Conservation (phyloP, 495 filamentous ascomycete genomes). For the Aspergillus diversus region DNA sequence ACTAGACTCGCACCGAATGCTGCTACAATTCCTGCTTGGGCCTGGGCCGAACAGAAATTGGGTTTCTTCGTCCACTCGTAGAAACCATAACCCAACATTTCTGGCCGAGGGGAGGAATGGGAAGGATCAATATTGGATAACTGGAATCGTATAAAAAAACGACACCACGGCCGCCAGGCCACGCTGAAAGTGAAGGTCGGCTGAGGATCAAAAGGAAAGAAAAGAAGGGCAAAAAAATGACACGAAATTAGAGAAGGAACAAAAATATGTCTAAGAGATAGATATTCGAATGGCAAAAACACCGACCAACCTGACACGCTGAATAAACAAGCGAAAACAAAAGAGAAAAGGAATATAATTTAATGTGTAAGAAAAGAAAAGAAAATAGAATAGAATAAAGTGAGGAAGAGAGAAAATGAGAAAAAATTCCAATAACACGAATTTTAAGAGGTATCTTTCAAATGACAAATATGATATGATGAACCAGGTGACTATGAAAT, state of each 20-base stretch:
- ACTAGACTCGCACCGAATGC: slow-evolving; percentile 6
- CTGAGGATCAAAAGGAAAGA: not conserved
- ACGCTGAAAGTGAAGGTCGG: not conserved
- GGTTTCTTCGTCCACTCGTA: not conserved
- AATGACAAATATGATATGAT: slow-evolving; percentile 19
- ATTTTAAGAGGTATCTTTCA: slow-evolving; percentile 20
- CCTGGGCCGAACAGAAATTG: no score
- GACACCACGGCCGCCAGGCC: not conserved
- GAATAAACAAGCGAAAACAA: slow-evolving; percentile 35
- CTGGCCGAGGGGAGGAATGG: not conserved
- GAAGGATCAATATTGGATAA: not conserved
- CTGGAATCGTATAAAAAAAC: not conserved
- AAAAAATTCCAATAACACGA: slow-evolving; percentile 7
- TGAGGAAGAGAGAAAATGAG: slow-evolving; percentile 2
- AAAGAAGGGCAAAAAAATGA: not conserved
- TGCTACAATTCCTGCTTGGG: slow-evolving; percentile 1
- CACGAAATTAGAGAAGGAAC: slow-evolving; percentile 19
- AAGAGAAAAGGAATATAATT: slow-evolving; percentile 5
- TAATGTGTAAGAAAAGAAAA: no score
- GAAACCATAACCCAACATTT: slow-evolving; percentile 5
- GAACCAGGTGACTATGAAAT: not conserved
- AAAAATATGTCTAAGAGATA: slow-evolving; percentile 24
- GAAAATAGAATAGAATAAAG: no score
- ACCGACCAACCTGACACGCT: slow-evolving; percentile 36
- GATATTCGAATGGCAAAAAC: slow-evolving; percentile 29